Conservation (phyloP, 495 filamentous ascomycete genomes). For the Hyaloscypha finlandica region DNA sequence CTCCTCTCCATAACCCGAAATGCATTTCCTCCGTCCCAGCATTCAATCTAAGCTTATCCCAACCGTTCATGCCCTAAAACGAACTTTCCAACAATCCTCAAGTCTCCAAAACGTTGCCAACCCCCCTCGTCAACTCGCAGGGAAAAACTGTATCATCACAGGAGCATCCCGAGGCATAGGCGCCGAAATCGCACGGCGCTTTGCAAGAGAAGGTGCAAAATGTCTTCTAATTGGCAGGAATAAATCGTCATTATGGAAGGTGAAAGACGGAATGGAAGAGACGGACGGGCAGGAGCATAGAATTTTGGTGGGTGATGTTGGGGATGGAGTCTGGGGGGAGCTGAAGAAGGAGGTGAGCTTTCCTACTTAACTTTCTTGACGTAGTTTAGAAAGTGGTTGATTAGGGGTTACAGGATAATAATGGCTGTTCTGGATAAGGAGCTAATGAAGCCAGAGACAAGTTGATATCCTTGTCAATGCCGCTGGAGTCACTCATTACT, state of each 20-base stretch:
- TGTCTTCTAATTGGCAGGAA: conserved; percentile 58
- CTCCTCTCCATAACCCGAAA: not conserved
- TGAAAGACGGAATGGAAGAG: conserved; percentile 31
- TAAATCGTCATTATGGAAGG: conserved; percentile 43
- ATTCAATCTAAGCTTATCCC: not conserved
- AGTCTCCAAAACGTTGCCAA: not conserved
- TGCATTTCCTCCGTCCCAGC: not conserved
- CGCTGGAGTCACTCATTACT: conserved; percentile 66
- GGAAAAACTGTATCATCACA: conserved; percentile 58
- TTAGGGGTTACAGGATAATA: not conserved
- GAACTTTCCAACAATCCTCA: not conserved
- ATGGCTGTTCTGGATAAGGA: not conserved
- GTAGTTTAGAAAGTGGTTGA: not conserved
- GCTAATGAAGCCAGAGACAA: conserved; percentile 1
- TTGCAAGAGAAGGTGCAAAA: conserved; percentile 62
- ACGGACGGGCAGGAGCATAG: conserved; percentile 28
- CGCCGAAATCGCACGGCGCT: conserved; percentile 64
- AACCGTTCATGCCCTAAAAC: not conserved
- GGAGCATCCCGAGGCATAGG: conserved; percentile 68
- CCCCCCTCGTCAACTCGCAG: conserved; percentile 8
- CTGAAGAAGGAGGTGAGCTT: conserved; percentile 30
- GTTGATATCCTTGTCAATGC: conserved; percentile 72
- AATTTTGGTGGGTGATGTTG: conserved; percentile 50
- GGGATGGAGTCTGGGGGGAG: conserved; percentile 47
- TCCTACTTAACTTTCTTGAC: not conserved